Evolutionary conservation across 441 rosid species (phyloP), one percentile per base, ranked within the genome.

Genomic region (Gossypium trilobum): DNA sequence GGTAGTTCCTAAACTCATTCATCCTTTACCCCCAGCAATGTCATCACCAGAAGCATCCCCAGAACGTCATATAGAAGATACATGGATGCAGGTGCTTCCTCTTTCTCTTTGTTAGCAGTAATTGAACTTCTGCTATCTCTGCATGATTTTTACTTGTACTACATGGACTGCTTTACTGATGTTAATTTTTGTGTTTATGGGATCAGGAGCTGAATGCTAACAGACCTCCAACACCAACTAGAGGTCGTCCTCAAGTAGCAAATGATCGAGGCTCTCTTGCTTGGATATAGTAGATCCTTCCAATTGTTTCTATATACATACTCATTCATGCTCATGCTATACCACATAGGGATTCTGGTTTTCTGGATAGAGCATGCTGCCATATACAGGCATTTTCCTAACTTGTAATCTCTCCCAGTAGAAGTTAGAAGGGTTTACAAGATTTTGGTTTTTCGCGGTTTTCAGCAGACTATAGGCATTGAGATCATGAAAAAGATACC

Each of bases 1-100:
- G 50, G 97, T 95, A 82, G 99, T 92, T 76, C 99, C 98, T 1
- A 92, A 95, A 80, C 90, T 92, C 31, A 92, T 95, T 68, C 99
- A 95, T 86, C 99, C 98, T 61, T 52, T 95, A 25, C 99, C 98
- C 65, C 99, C 99, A 14, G 91, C 96, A 19, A 77, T 88, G 60
- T 82, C 96, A 66, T 95, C 95, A 5, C 93, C 95, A 5, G 99
- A 92, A 75, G 77, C 91, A 69, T 87, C 96, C 22, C 91, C 92
- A 1, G 97, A 92, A 77, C 85, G 86, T 58, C 97, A 92, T 55
- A 80, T 83, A 31, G 99, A 95, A 71, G 98, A 95, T 83, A 92
- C 98, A 44, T 95, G 98, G 99, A 92, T 95, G 99, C 99, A 95
- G 97, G 99, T 95, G 57, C 59, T 48, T 33, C 55, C 36, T 27